Percentiles rank a stretch among this genome's conserved stretches.
These are phyloP conservation scores for Ascochyta pisi DNA, from an alignment of 2,329 filamentous ascomycete species.

Conservation along the genomic window DNA sequence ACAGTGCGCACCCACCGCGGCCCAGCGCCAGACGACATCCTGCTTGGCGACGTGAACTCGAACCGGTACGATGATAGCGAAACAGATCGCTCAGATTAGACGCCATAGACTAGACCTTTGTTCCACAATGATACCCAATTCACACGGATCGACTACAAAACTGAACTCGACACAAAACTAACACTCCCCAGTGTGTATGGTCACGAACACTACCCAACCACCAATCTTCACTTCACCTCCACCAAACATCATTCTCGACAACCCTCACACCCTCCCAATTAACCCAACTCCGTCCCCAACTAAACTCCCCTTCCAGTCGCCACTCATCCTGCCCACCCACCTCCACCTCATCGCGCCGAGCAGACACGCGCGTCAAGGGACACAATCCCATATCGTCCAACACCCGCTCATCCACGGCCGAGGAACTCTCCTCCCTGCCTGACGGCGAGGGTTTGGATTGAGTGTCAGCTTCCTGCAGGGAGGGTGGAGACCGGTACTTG, in stretches of 20 bases:
- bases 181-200: neutral
- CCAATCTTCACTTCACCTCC: neutral
- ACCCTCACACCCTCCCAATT: neutral
- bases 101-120: slow-evolving; percentile 9
- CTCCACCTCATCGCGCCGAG: neutral
- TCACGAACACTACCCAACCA: neutral
- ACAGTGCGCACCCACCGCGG: slow-evolving; percentile 62
- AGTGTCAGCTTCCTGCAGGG: too few relatives aligned
- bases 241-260: neutral
- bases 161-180: too few relatives aligned
- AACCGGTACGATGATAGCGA: slow-evolving; percentile 69
- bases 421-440: too few relatives aligned
- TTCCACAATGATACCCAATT: neutral
- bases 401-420: neutral
- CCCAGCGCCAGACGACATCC: slow-evolving; percentile 70
- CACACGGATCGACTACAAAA: neutral
- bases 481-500: neutral
- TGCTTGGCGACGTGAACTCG: slow-evolving; percentile 68
- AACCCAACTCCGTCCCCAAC: neutral
- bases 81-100: slow-evolving; percentile 22
- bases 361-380: neutral
- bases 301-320: neutral
- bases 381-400: neutral
- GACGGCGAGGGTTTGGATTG: too few relatives aligned
- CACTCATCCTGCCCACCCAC: neutral